Percentiles rank a stretch among this genome's conserved stretches.
Evolutionary conservation across 768 basidiomycete species (phyloP).

Genomic region (Chalciporus pseudorubinellus): DNA sequence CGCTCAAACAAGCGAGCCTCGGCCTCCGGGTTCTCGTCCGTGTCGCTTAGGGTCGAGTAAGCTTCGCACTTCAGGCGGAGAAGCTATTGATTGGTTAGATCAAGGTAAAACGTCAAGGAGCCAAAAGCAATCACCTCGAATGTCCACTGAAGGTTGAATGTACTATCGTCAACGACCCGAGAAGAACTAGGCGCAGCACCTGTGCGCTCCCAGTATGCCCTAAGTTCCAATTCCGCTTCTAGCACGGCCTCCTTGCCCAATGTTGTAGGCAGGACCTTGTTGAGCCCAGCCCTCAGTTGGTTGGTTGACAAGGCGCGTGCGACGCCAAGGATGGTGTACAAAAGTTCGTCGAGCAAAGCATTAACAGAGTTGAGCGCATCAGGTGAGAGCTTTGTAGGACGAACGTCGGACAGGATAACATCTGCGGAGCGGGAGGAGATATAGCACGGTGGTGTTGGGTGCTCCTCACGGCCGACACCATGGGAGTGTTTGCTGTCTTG

Average conservation of each 20-base stretch:
- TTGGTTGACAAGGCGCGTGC: slow-evolving; percentile 72
- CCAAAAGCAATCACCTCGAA: slow-evolving; percentile 54
- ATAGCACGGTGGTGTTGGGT: slow-evolving; percentile 58
- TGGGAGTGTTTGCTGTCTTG: slow-evolving; percentile 17
- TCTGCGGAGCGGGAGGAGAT: slow-evolving; percentile 84
- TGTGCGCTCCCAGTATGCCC: slow-evolving; percentile 85
- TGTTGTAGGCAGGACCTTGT: slow-evolving; percentile 71
- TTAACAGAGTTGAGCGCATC: slow-evolving; percentile 82
- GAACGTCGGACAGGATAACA: slow-evolving; percentile 87
- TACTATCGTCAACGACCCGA: slow-evolving; percentile 45
- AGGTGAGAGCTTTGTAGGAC: slow-evolving; percentile 80
- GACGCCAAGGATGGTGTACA: slow-evolving; percentile 65
- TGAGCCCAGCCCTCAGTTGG: slow-evolving; percentile 66
- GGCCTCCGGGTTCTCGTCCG: slow-evolving; percentile 68
- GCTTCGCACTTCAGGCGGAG: slow-evolving; percentile 85
- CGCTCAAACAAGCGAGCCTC: slow-evolving; percentile 62
- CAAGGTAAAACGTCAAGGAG: no score
- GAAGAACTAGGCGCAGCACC: slow-evolving; percentile 34
- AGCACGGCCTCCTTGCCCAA: slow-evolving; percentile 89
- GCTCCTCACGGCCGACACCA: slow-evolving; percentile 6
- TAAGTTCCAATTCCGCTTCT: slow-evolving; percentile 89
- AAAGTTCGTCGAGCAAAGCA: slow-evolving; percentile 78
- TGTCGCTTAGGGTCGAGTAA: slow-evolving; percentile 81
- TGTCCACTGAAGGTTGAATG: slow-evolving; percentile 70
- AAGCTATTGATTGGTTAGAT: slow-evolving; percentile 41